Conservation (phyloP, 352 stramenopile genomes). For the Phytophthora ramorum region DNA sequence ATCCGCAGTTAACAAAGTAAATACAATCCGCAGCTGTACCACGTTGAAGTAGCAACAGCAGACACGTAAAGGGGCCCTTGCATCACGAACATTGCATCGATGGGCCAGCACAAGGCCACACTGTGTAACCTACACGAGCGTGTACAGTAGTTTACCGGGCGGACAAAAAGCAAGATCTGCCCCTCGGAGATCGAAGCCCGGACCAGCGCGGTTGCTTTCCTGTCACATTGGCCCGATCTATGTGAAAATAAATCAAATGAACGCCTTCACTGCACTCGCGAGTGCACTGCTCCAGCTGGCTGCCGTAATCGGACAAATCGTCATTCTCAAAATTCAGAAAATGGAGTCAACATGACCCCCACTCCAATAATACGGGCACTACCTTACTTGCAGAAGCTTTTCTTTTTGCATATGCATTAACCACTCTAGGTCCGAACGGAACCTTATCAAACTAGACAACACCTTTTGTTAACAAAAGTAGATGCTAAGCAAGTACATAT, state of each 20-base stretch:
- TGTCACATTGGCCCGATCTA: slow-evolving; percentile 2
- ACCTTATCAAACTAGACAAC: no score
- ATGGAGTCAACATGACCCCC: background rate
- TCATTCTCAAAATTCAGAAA: background rate
- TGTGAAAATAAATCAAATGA: slow-evolving; percentile 1
- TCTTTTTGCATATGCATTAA: no score
- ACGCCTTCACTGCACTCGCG: background rate
- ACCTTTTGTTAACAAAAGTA: no score
- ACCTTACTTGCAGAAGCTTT: no score
- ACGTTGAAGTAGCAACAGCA: background rate
- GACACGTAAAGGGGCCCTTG: background rate
- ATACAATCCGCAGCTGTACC: background rate
- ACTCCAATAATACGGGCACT: no score
- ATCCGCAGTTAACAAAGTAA: background rate
- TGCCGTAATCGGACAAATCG: background rate
- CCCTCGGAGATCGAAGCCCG: background rate
- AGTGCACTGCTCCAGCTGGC: background rate
- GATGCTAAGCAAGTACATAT: no score
- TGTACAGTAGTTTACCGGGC: background rate
- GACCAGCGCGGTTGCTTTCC: slow-evolving; percentile 1
- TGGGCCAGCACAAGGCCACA: no score
- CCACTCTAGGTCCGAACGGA: no score
- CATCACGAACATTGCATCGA: background rate
- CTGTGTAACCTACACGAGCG: no score
- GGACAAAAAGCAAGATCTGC: background rate